Percentiles rank a stretch among this genome's conserved stretches.
Evolutionary conservation across 805 yeast species (phyloP).

Genomic region (Barnettozyma vustinii): DNA sequence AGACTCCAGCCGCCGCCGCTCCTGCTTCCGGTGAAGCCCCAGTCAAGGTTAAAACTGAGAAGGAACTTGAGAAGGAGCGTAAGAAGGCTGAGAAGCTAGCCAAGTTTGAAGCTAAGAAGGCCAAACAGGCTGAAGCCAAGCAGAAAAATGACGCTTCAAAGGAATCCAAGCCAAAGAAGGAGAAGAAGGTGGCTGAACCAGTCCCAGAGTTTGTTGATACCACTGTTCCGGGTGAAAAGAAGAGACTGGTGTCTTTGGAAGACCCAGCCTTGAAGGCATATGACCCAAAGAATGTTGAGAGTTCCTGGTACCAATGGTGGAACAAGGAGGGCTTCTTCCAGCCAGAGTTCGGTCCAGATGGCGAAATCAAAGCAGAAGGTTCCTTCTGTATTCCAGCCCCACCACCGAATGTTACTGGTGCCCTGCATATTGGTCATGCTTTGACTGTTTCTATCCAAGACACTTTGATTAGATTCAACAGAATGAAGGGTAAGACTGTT

Average conservation of each 20-base stretch:
- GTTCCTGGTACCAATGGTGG: constrained; percentile 99
- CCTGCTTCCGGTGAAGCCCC: constrained; percentile 27
- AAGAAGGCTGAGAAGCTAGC: constrained; percentile 85
- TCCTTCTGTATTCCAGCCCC: constrained; percentile 93
- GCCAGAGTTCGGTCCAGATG: constrained; percentile 77
- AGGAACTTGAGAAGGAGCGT: constrained; percentile 80
- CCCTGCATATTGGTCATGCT: constrained; percentile 97
- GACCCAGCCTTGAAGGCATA: constrained; percentile 93
- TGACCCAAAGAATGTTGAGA: constrained; percentile 87
- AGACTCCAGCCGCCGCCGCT: constrained; percentile 11
- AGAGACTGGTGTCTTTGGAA: constrained; percentile 76
- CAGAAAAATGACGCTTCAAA: constrained; percentile 30
- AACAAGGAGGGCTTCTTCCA: constrained; percentile 77
- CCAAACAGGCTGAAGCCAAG: constrained; percentile 60
- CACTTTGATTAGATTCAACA: constrained; percentile 83
- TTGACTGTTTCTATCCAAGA: constrained; percentile 94
- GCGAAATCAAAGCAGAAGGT: constrained; percentile 77
- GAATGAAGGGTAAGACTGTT: constrained; percentile 96
- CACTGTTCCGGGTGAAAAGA: constrained; percentile 88
- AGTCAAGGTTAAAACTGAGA: constrained; percentile 57
- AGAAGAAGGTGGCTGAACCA: constrained; percentile 65
- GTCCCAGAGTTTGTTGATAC: constrained; percentile 81
- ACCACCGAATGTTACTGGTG: constrained; percentile 99
- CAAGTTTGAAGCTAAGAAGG: constrained; percentile 77
- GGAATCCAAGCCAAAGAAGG: constrained; percentile 56